These are phyloP conservation scores for Thelonectria rubi DNA, from an alignment of 2,329 filamentous ascomycete genomes.

Conservation along the genomic window DNA sequence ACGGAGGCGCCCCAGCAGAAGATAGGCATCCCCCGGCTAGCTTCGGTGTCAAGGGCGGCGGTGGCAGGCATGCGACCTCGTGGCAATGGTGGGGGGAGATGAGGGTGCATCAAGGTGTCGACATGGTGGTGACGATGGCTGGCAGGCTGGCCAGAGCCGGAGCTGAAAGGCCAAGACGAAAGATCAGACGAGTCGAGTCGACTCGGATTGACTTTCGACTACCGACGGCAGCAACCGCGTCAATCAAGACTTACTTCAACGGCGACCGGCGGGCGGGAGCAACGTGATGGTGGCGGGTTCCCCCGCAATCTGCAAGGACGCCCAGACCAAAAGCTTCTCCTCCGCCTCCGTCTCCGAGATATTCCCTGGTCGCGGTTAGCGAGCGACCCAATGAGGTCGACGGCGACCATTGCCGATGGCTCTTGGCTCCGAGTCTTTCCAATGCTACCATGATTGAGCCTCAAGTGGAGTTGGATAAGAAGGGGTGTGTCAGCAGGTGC, in stretches of 20 bases:
- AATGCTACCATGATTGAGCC: constrained; percentile 34
- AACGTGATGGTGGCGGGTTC: constrained; percentile 27
- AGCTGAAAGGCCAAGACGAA: not conserved
- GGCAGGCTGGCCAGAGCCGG: not conserved
- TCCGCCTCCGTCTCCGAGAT: constrained; percentile 35
- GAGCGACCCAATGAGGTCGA: constrained; percentile 31
- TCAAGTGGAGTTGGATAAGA: constrained; percentile 37
- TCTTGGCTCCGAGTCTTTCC: constrained; percentile 26
- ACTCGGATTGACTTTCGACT: not conserved
- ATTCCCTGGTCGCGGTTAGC: constrained; percentile 37
- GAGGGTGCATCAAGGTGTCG: constrained; percentile 8
- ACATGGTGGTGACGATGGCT: constrained; percentile 7
- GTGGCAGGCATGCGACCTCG: constrained; percentile 22
- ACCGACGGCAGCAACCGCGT: constrained; percentile 5
- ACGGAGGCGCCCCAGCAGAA: constrained; percentile 28
- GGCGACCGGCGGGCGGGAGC: constrained; percentile 22
- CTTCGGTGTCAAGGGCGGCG: constrained; percentile 23
- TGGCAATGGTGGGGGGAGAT: constrained; percentile 22
- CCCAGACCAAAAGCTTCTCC: constrained; percentile 20
- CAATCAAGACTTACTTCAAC: not conserved
- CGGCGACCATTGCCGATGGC: constrained; percentile 14
- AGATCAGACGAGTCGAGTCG: not conserved
- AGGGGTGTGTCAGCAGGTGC: not conserved
- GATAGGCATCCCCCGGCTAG: constrained; percentile 31
- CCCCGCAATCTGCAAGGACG: constrained; percentile 37